Evolutionary conservation across 768 basidiomycete species (phyloP).

Genomic region (Galerina sulciceps): DNA sequence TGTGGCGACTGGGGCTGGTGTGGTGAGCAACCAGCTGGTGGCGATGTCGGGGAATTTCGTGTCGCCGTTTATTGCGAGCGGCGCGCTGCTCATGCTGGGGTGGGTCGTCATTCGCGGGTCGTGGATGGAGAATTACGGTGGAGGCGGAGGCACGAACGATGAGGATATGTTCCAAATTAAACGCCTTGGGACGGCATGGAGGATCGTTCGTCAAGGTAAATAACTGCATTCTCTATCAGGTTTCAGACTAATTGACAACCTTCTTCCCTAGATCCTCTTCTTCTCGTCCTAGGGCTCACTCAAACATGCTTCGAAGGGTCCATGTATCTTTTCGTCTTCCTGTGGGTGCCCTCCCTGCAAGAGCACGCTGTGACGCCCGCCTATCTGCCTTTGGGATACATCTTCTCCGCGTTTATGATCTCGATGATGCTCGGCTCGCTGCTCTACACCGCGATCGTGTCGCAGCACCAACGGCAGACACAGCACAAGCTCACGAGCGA

Average conservation of each 20-base stretch:
- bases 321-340: conserved; percentile 85
- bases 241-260: neutral
- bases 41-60: conserved; percentile 52
- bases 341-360: conserved; percentile 81
- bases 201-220: conserved; percentile 56
- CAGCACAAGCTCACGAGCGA: conserved; percentile 21
- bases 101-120: conserved; percentile 58
- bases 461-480: conserved; percentile 26
- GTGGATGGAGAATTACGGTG: conserved; percentile 78
- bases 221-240: neutral
- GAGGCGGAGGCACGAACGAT: conserved; percentile 34
- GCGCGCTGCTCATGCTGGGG: conserved; percentile 51
- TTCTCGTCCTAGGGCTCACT: conserved; percentile 69
- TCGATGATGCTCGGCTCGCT: conserved; percentile 83
- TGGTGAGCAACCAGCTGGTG: conserved; percentile 70
- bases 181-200: conserved; percentile 59
- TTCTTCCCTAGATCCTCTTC: conserved; percentile 50
- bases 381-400: conserved; percentile 72
- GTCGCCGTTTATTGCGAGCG: conserved; percentile 72
- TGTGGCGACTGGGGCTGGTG: conserved; percentile 69
- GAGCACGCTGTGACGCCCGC: conserved; percentile 48
- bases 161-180: conserved; percentile 53
- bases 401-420: conserved; percentile 82
- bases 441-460: conserved; percentile 59
- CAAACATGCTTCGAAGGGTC: conserved; percentile 86